Conservation (phyloP, 148 eudicot species). For the Vaccinium vitisidaea region DNA sequence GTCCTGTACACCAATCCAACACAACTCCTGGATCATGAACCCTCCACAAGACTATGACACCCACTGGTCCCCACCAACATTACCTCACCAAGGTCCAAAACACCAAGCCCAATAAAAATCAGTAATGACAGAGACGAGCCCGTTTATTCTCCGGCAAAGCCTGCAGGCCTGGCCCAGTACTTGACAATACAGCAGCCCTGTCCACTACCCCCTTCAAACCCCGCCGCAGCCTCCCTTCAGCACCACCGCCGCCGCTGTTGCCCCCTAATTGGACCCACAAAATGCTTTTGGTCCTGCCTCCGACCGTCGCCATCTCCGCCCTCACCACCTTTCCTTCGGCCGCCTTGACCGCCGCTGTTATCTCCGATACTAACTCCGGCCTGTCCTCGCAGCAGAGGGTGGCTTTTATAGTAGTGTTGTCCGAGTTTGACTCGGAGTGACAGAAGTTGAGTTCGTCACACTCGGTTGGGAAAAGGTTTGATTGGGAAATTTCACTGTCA, state of each 20-base stretch:
- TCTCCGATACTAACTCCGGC: conserved; percentile 60
- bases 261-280: conserved; percentile 44
- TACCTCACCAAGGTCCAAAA: neutral
- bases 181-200: conserved; percentile 31
- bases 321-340: conserved; percentile 54
- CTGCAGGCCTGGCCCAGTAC: conserved; percentile 15
- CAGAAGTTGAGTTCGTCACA: conserved; percentile 53
- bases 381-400: conserved; percentile 77
- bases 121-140: conserved; percentile 9
- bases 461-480: conserved; percentile 51
- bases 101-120: conserved; percentile 3
- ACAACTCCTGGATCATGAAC: neutral
- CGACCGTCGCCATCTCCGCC: conserved; percentile 80
- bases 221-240: conserved; percentile 34
- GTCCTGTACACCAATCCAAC: neutral
- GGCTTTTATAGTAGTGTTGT: conserved; percentile 37
- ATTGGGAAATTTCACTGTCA: conserved; percentile 9
- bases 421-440: conserved; percentile 25
- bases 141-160: conserved; percentile 35
- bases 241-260: neutral
- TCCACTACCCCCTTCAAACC: conserved; percentile 72
- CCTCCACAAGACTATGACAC: neutral
- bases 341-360: conserved; percentile 55
- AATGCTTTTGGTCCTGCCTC: conserved; percentile 67
- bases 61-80: neutral